Base-by-base conservation (phyloP, 495 filamentous ascomycete genomes). In the Penicillium fimorum region DNA sequence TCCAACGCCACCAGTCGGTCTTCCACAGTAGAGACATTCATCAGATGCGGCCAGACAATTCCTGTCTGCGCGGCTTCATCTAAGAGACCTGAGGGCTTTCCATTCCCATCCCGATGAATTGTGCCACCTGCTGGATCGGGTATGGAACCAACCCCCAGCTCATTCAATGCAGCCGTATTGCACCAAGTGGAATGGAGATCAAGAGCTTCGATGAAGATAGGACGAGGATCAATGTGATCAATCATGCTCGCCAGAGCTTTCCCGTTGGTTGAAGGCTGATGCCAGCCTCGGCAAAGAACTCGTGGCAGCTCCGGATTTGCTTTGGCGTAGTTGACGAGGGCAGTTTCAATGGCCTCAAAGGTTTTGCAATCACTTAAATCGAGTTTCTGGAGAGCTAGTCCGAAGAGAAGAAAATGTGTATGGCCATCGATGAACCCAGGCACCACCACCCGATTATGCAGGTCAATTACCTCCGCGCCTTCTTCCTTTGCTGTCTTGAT, bases 371-470 rank as follows among this genome's bases (percentile, higher is more conserved):
- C 24, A 35, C 75, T 70, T 2, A 84, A 64, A 38, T 75, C 74
- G 18, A 77, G 68, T 60, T 82, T 82, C 54, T 71, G 73, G n/a
- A 83, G 76, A 2, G 81, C 71, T 52, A 78, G 77, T 11, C 81
- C 81, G 33, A 83, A 67, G 45, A 82, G 72, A 59, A 83, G 74
- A 22, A 84, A 68, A 54, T 84, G 81, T 73, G 79, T 78, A 59
- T 84, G 81, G 0, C 78, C 81, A 53, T 84, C 81, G 38, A 84
- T 76, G 57, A 84, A 84, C 11, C 81, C 79, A 1, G 81, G 81
- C 24, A 84, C 63, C 8, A 83, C 59, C 27, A 75, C 76, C 40
- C 63, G 67, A 30, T 72, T 68, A 1, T 60, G 29, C 18, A 84
- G 68, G 58, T 82, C 73, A 22, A 79, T 78, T 55, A 80, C 69